Percentiles rank a stretch among this genome's conserved stretches.
phyloP scores from a whole-genome alignment of 768 basidiomycete genomes.

The Boletus eberwhitei region DNA sequence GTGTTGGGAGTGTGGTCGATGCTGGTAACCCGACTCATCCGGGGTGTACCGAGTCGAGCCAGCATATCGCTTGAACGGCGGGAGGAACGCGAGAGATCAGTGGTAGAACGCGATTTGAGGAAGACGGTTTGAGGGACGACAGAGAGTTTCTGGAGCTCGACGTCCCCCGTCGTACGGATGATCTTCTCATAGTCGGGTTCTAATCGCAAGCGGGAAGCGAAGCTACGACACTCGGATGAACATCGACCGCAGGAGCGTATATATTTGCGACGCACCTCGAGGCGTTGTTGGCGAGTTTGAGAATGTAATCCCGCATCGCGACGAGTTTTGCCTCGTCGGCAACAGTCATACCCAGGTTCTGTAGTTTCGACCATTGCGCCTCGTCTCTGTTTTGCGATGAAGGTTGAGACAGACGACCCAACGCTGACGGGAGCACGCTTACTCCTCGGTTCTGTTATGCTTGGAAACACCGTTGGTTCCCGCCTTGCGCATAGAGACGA shows the following conservation, averaged over 20 bases:
- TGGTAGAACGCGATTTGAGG: conserved; percentile 47
- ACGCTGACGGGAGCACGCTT: conserved; percentile 22
- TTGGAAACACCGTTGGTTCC: conserved; percentile 37
- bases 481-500: conserved; percentile 59
- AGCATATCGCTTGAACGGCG: conserved; percentile 42
- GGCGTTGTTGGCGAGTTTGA: conserved; percentile 76
- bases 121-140: conserved; percentile 92
- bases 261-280: conserved; percentile 52
- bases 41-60: conserved; percentile 50
- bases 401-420: background rate
- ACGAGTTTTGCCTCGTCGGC: conserved; percentile 81
- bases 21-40: conserved; percentile 46
- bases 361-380: conserved; percentile 67
- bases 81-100: conserved; percentile 39
- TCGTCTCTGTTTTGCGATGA: conserved; percentile 59
- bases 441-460: conserved; percentile 76
- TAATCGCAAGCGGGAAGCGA: conserved; percentile 57
- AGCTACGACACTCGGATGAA: conserved; percentile 41
- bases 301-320: conserved; percentile 85
- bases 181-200: conserved; percentile 64
- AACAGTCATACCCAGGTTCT: conserved; percentile 82
- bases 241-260: background rate
- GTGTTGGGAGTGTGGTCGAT: conserved; percentile 44
- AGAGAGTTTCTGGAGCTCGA: conserved; percentile 83
- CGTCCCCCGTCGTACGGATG: conserved; percentile 59